Percentiles rank a stretch among this genome's conserved stretches.
These are phyloP conservation scores for Talaromyces funiculosus DNA, from an alignment of 2,329 filamentous ascomycete species.

Conservation along the genomic window DNA sequence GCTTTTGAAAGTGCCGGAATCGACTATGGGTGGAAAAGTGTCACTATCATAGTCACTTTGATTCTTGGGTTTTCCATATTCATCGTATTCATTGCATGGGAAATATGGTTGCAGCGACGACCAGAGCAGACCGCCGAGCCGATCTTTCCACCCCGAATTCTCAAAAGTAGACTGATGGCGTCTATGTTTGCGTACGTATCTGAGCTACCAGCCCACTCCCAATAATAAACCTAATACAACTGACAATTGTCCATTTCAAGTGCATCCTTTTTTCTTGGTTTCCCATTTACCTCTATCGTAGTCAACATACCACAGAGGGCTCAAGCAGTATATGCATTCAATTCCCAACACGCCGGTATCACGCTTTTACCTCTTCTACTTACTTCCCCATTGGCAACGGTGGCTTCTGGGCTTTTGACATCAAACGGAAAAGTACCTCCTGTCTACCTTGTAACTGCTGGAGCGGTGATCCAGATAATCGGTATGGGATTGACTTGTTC, in stretches of 20 bases:
- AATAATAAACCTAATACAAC: too few relatives aligned
- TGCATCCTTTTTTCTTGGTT: slow-evolving; percentile 23
- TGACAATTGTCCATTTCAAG: not conserved
- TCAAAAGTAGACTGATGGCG: slow-evolving; percentile 28
- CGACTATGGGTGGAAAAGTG: slow-evolving; percentile 14
- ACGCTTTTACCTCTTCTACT: slow-evolving; percentile 31
- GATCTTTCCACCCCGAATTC: slow-evolving; percentile 32
- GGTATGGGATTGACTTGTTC: slow-evolving; percentile 30
- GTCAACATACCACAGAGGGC: slow-evolving; percentile 35
- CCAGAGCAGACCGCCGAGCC: slow-evolving; percentile 24
- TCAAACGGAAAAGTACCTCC: slow-evolving; percentile 24
- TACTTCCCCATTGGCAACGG: slow-evolving; percentile 23
- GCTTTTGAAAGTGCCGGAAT: slow-evolving; percentile 17
- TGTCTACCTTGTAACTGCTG: slow-evolving; percentile 27
- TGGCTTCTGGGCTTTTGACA: slow-evolving; percentile 24
- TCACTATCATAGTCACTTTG: slow-evolving; percentile 12
- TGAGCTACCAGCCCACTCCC: too few relatives aligned
- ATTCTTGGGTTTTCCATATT: not conserved
- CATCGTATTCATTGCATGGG: slow-evolving; percentile 20
- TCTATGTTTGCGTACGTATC: slow-evolving; percentile 30
- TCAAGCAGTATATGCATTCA: slow-evolving; percentile 30
- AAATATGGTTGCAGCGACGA: slow-evolving; percentile 20
- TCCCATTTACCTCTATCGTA: slow-evolving; percentile 8
- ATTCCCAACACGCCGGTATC: slow-evolving; percentile 28
- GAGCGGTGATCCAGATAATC: slow-evolving; percentile 26